phyloP scores from a whole-genome alignment of 2,329 filamentous ascomycete genomes.

The Elsinoe perseae region DNA sequence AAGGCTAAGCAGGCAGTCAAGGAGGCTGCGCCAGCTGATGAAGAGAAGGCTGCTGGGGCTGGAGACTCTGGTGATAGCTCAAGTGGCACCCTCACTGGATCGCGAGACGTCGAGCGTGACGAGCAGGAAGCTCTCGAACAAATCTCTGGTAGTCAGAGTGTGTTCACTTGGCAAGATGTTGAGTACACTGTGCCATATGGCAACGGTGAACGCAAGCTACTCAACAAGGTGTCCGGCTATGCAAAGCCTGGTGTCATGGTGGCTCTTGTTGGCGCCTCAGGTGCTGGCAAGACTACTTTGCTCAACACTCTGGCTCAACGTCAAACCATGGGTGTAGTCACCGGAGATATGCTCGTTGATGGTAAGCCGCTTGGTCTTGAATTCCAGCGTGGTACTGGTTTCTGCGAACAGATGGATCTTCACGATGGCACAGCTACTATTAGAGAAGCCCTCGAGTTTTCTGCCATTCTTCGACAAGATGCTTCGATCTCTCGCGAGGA shows the following conservation, averaged over 20 bases:
- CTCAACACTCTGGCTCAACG: constrained; percentile 71
- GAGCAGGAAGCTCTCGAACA: constrained; percentile 39
- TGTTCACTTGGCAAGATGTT: constrained; percentile 65
- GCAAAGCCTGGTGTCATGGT: constrained; percentile 74
- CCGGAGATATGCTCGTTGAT: constrained; percentile 66
- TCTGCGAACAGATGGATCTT: constrained; percentile 64
- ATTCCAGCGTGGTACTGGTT: constrained; percentile 63
- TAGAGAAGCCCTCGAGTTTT: constrained; percentile 62
- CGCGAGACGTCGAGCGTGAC: constrained; percentile 25
- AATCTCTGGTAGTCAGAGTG: constrained; percentile 51
- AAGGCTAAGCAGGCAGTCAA: constrained; percentile 52
- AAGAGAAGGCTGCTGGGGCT: constrained; percentile 44
- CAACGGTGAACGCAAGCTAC: constrained; percentile 53
- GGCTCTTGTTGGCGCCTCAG: constrained; percentile 72
- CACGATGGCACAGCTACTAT: constrained; percentile 62
- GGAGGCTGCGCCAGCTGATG: constrained; percentile 44
- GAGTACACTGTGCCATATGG: constrained; percentile 66
- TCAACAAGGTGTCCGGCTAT: constrained; percentile 66
- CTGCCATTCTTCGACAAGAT: constrained; percentile 56
- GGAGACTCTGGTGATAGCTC: constrained; percentile 25
- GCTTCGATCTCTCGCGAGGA: constrained; percentile 47
- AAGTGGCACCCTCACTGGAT: constrained; percentile 24
- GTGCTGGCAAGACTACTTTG: constrained; percentile 76
- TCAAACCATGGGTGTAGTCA: constrained; percentile 56
- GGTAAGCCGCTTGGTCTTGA: constrained; percentile 53